Evolutionary conservation across 2,329 filamentous ascomycete genomes (phyloP).

Genomic region (Bipolaris gigantea): DNA sequence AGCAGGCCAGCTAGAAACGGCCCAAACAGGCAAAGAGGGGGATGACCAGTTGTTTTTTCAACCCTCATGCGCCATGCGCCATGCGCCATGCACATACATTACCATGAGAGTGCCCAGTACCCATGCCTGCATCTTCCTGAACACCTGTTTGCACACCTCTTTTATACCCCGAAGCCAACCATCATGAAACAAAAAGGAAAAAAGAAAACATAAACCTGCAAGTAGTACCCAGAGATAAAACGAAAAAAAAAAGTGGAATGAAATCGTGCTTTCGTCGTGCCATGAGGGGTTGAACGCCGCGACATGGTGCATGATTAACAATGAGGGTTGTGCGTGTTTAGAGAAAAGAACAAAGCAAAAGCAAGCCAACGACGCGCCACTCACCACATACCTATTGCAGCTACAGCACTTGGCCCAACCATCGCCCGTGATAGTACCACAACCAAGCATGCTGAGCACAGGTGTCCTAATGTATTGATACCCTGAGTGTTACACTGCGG

Average conservation of each 20-base stretch:
- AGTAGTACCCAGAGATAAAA: neutral
- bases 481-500: slow-evolving; percentile 24
- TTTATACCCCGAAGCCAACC: slow-evolving; percentile 14
- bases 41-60: slow-evolving; percentile 30
- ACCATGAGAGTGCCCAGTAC: slow-evolving; percentile 16
- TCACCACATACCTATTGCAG: neutral
- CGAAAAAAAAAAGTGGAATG: slow-evolving; percentile 6
- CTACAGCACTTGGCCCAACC: slow-evolving; percentile 2
- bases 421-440: slow-evolving; percentile 6
- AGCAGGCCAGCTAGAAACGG: slow-evolving; percentile 16
- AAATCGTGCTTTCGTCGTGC: slow-evolving; percentile 28
- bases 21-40: slow-evolving; percentile 27
- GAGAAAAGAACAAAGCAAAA: slow-evolving; percentile 7
- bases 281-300: slow-evolving; percentile 25
- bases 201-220: slow-evolving; percentile 7
- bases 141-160: slow-evolving; percentile 27
- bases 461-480: slow-evolving; percentile 24
- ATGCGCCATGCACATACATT: slow-evolving; percentile 23
- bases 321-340: slow-evolving; percentile 20
- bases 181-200: slow-evolving; percentile 13
- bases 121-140: slow-evolving; percentile 9
- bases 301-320: slow-evolving; percentile 31
- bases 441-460: slow-evolving; percentile 11
- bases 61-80: slow-evolving; percentile 38
- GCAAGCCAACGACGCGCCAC: slow-evolving; percentile 3